Conservation (phyloP, 75 land plant genomes). For the Azolla pinnata region DNA sequence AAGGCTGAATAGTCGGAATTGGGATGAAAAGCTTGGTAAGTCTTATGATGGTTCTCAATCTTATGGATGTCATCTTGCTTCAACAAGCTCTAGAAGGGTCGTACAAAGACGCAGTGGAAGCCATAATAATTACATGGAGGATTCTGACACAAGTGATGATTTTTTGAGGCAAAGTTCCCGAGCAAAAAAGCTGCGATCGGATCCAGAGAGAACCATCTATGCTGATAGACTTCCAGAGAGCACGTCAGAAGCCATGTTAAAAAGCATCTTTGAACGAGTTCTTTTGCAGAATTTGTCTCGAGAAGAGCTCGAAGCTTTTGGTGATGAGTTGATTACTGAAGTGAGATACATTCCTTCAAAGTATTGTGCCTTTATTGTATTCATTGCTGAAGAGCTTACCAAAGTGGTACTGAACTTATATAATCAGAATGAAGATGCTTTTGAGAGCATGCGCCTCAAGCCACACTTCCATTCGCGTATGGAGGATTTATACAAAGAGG, state of each 20-base stretch:
- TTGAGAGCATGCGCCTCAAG: conserved; percentile 24
- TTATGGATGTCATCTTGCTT: not conserved
- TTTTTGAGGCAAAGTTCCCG: not conserved
- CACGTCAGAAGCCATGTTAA: conserved; percentile 17
- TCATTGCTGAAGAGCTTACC: conserved; percentile 27
- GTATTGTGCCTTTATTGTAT: conserved; percentile 30
- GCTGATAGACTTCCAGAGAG: conserved; percentile 22
- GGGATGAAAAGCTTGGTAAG: not conserved
- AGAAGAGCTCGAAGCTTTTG: conserved; percentile 1
- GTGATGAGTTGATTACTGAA: conserved; percentile 20
- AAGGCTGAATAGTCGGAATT: not conserved
- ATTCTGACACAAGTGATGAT: conserved; percentile 6
- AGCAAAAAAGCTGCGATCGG: conserved; percentile 9
- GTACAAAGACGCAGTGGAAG: not conserved
- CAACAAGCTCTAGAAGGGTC: not conserved
- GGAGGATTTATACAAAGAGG: conserved; percentile 15
- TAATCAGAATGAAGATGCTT: conserved; percentile 25
- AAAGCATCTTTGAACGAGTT: conserved; percentile 22
- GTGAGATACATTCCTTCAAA: conserved; percentile 15
- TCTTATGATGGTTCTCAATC: not conserved
- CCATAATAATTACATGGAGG: not conserved
- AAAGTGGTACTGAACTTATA: conserved; percentile 22
- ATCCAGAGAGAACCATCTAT: conserved; percentile 29
- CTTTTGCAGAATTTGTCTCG: conserved; percentile 14
- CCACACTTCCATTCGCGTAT: conserved; percentile 28